Percentiles rank a stretch among this genome's conserved stretches.
Evolutionary conservation across 2,329 filamentous ascomycete species (phyloP).

Genomic region (Alternaria postmessia): DNA sequence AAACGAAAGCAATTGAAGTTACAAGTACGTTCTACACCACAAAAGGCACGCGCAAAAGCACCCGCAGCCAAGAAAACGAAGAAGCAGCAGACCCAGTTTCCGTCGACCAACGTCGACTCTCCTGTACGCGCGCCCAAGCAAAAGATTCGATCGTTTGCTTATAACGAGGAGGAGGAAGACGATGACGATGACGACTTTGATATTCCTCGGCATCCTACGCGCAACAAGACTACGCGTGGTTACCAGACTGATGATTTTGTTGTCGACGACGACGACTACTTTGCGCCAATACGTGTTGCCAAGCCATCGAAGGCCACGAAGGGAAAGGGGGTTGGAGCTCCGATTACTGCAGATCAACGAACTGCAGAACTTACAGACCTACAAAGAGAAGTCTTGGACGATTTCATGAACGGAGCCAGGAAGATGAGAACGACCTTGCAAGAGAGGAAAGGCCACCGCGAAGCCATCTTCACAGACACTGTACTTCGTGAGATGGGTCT

Average conservation of each 20-base stretch:
- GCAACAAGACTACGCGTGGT: conserved; percentile 40
- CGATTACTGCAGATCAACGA: conserved; percentile 66
- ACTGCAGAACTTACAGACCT: conserved; percentile 64
- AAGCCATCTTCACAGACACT: conserved; percentile 71
- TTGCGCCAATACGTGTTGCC: conserved; percentile 52
- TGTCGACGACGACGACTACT: conserved; percentile 57
- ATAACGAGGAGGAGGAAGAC: conserved; percentile 36
- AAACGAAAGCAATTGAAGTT: conserved; percentile 56
- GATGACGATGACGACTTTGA: conserved; percentile 36
- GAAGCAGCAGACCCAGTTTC: conserved; percentile 56
- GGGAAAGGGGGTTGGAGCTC: conserved; percentile 59
- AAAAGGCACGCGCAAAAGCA: conserved; percentile 44
- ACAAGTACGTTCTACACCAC: conserved; percentile 61
- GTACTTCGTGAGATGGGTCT: conserved; percentile 78
- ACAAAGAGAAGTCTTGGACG: conserved; percentile 69
- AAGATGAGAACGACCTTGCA: conserved; percentile 68
- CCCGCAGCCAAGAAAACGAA: conserved; percentile 28
- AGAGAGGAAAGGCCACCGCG: conserved; percentile 64
- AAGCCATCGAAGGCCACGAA: conserved; percentile 49
- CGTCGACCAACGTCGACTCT: conserved; percentile 74
- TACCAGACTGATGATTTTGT: conserved; percentile 50
- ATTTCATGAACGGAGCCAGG: conserved; percentile 71
- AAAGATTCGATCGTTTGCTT: conserved; percentile 39
- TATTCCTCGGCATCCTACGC: conserved; percentile 26
- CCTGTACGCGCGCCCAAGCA: conserved; percentile 61